Base-by-base conservation (phyloP, 164 flowering plant species). In the Stephania japonica region DNA sequence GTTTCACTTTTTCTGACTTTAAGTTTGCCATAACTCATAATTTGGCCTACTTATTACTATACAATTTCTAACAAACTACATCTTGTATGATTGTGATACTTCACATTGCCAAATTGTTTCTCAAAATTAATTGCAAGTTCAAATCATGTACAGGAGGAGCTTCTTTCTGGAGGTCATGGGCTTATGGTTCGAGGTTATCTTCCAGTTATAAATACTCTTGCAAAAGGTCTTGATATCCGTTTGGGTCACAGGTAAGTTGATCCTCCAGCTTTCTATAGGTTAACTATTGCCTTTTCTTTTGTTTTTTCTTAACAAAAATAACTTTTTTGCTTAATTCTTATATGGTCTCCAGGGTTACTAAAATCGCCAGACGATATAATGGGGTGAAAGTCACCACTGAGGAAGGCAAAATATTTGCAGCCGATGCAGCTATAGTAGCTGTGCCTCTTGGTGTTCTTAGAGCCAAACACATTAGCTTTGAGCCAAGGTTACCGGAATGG, bases 121-220 rank as follows among this genome's bases (percentile, higher is more conserved):
- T 71, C 59, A 14, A 24, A 27, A 32, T 59, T 61, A 16, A 18
- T 61, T 24, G n/a, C 16, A 16, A 42, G 24, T 43, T 73, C 25
- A 43, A 7, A 59, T 63, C 19, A 47, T 41, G 49, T 73, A 63
- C 84, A 95, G 99, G 99, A 96, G 79, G 97, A 81, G 42, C 78
- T 96, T 76, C 94, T 96, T 25, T 89, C 99, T 69, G 99, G 99
- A 72, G 99, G 99, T 25, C 99, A 96, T 83, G 98, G 97, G 68
- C 97, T 96, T 50, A 96, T 96, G 99, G 97, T 96, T 7, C 84
- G 94, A 56, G 98, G 99, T 70, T 96, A 93, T 80, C 86, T 75
- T 47, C 97, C 99, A 42, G 98, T 91, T 42, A 87, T 95, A 68
- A 89, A 93, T 74, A 87, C 92, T 7, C 92, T 91, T 69, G 92